These are phyloP conservation scores for Monosporascus sp. DNA, from an alignment of 2,329 filamentous ascomycete genomes.

Conservation along the genomic window DNA sequence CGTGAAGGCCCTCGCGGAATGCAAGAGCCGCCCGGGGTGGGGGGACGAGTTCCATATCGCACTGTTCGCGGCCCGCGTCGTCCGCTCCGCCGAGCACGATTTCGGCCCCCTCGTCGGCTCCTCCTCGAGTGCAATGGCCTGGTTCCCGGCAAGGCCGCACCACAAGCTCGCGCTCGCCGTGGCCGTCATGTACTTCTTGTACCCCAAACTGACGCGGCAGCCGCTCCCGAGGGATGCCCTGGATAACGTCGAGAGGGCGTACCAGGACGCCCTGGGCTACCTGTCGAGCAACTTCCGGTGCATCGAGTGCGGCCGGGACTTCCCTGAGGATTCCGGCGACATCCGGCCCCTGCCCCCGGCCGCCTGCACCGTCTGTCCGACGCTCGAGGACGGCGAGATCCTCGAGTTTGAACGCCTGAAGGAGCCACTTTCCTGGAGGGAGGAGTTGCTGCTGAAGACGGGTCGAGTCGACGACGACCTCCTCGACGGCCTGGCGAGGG, in stretches of 20 bases:
- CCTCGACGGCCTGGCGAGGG: not conserved
- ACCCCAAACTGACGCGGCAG: not conserved
- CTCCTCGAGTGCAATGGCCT: not conserved
- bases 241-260: not conserved
- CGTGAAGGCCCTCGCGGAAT: no score
- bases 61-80: not conserved
- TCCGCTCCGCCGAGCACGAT: not conserved
- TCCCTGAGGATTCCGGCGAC: not conserved
- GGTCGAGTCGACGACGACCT: not conserved
- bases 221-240: not conserved
- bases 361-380: not conserved
- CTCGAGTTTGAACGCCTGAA: not conserved
- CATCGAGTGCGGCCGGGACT: not conserved
- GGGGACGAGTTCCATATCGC: not conserved
- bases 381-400: not conserved
- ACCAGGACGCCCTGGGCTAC: not conserved
- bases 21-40: not conserved
- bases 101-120: not conserved
- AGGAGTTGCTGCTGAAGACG: not conserved
- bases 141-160: not conserved
- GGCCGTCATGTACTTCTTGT: not conserved
- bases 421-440: not conserved
- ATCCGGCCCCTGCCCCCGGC: not conserved
- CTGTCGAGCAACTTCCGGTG: not conserved
- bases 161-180: not conserved